Evolutionary conservation across 768 basidiomycete genomes (phyloP), one percentile per base, ranked within the genome.

Genomic region (Auricularia auricula-judae): DNA sequence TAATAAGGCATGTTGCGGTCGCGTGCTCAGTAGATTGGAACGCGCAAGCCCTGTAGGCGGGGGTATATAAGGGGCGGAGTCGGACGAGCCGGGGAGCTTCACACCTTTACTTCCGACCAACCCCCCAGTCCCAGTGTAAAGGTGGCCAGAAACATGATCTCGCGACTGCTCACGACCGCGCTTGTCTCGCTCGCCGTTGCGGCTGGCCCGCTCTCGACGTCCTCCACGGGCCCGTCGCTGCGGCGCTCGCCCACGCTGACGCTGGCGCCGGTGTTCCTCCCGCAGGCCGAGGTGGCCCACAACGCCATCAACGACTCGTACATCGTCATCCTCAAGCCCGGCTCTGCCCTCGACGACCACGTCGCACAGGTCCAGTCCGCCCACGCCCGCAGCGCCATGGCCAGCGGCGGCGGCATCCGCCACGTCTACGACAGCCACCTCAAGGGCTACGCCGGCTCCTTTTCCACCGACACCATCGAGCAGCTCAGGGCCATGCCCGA

Each of bases 301-400:
- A 85, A 86, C 62, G 79, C 83, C 64, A 77, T 95, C 73, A 86
- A 89, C 78, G 88, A 95, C 80, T 90, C 91, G n/a, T 98, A 98
- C 78, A 93, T 98, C 67, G 84, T 98, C 74, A 82, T 93, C 73
- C 80, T 98, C 67, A 93, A 91, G 81, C 79, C 85, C 3, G 70
- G 80, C 8, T 74, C 79, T 18, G 76, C 86, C 47, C 79, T 88
- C 73, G 76, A 84, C 70, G 89, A 87, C 75, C 93, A 96, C 73
- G 76, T 93, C 75, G 87, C 87, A 74, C 86, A 89, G 76, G 76
- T 97, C 62, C 78, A 87, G 72, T 75, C 73, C n/a, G 77, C 76
- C n/a, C 85, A 88, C 44, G 80, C 84, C 61, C 72, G 76, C 59
- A 73, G 84, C 63, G 74, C 80, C 53, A 81, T 79, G 18, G 77